Evolutionary conservation across 768 basidiomycete species (phyloP).

Genomic region (Xerocomellus chrysenteron): DNA sequence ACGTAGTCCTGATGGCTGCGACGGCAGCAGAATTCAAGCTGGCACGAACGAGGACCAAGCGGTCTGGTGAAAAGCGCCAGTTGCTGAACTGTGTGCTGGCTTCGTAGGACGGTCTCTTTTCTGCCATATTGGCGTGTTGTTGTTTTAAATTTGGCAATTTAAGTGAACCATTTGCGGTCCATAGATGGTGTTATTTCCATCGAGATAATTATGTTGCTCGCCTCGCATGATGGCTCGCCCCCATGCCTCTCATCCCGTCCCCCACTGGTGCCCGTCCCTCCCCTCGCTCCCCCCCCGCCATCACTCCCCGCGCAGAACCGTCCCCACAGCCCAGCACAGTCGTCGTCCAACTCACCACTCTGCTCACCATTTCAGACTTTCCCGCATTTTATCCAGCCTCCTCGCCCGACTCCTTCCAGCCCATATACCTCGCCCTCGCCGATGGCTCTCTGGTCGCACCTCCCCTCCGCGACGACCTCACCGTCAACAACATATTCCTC

Average conservation of each 20-base stretch:
- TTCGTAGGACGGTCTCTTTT: constrained; percentile 57
- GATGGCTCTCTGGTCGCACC: constrained; percentile 6
- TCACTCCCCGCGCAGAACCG: not conserved
- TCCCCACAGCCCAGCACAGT: not conserved
- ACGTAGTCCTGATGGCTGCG: constrained; percentile 68
- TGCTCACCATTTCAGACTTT: not conserved
- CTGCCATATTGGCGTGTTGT: not conserved
- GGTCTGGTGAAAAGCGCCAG: constrained; percentile 83
- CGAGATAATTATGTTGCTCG: no score
- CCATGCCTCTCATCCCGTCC: not conserved
- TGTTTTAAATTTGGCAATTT: not conserved
- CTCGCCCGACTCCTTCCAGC: not conserved
- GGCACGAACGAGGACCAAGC: constrained; percentile 57
- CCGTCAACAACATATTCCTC: not conserved
- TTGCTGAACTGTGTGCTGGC: constrained; percentile 79
- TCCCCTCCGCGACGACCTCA: not conserved
- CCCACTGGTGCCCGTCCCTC: not conserved
- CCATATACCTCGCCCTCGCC: not conserved
- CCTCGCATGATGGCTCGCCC: not conserved
- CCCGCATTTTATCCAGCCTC: not conserved
- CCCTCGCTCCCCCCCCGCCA: not conserved
- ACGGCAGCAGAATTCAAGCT: constrained; percentile 77
- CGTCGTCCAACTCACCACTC: not conserved
- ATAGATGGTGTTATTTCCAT: no score
- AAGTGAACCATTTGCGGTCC: not conserved